Evolutionary conservation across 371 early-diverging fungal genomes (phyloP).

Genomic region (Paraphysoderma sedebokerense): DNA sequence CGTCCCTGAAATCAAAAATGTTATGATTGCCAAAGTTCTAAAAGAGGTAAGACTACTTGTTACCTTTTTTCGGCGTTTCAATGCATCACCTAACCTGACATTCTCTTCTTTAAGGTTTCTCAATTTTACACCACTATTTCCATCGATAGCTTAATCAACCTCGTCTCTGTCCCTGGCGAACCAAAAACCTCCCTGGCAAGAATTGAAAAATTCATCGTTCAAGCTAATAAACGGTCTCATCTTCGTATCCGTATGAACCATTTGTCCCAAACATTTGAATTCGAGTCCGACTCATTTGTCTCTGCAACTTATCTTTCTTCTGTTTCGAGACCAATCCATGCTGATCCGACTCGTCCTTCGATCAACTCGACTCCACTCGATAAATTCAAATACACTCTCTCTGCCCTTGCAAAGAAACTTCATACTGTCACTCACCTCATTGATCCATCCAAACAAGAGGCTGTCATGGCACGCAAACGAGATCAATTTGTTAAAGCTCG

Average conservation of each 20-base stretch:
- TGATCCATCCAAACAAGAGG: conserved; percentile 54
- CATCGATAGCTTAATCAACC: conserved; percentile 72
- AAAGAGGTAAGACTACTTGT: conserved; percentile 63
- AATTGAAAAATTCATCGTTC: conserved; percentile 93
- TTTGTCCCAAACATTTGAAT: conserved; percentile 69
- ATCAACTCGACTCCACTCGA: no score
- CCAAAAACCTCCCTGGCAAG: conserved; percentile 52
- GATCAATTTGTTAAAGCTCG: conserved; percentile 13
- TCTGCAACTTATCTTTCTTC: no score
- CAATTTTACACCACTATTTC: conserved; percentile 94
- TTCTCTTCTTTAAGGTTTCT: no score
- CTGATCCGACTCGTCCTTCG: no score
- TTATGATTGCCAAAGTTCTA: conserved; percentile 82
- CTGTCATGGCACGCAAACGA: conserved; percentile 11
- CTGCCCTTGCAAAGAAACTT: conserved; percentile 32
- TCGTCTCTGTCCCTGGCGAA: conserved; percentile 62
- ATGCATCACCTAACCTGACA: background rate
- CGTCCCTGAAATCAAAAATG: conserved; percentile 81
- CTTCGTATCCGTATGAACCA: conserved; percentile 89
- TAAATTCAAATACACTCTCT: conserved; percentile 19
- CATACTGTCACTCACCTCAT: conserved; percentile 68
- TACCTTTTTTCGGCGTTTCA: background rate
- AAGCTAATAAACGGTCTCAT: conserved; percentile 90
- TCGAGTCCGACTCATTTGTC: conserved; percentile 79
- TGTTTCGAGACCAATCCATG: no score